These are phyloP conservation scores for Sarcodon sp. DNA, from an alignment of 768 basidiomycete species.

Conservation along the genomic window DNA sequence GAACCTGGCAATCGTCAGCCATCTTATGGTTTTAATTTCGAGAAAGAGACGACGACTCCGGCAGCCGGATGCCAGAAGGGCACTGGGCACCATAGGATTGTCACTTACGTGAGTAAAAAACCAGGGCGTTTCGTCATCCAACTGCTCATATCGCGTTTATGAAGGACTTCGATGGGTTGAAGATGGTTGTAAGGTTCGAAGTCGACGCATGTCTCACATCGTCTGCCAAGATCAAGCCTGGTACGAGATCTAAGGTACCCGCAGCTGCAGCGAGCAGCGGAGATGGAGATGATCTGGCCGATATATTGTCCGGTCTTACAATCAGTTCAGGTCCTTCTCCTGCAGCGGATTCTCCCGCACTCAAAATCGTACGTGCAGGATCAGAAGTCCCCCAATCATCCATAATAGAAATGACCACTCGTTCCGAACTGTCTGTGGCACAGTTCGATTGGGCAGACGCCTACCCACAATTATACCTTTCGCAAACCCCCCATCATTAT, in stretches of 20 bases:
- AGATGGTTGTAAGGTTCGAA: slow-evolving; percentile 14
- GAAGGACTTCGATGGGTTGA: slow-evolving; percentile 11
- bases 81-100: slow-evolving; percentile 48
- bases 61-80: slow-evolving; percentile 34
- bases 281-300: slow-evolving; percentile 10
- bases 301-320: slow-evolving; percentile 8
- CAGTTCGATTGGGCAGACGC: slow-evolving; percentile 40
- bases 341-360: not conserved
- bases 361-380: slow-evolving; percentile 14
- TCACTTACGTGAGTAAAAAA: slow-evolving; percentile 39
- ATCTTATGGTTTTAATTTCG: slow-evolving; percentile 49
- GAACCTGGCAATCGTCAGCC: slow-evolving; percentile 13
- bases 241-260: not conserved
- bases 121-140: not conserved
- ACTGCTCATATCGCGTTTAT: not conserved
- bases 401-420: slow-evolving; percentile 17
- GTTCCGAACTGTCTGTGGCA: slow-evolving; percentile 7
- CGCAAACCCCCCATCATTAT: slow-evolving; percentile 50
- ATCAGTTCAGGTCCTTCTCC: not conserved
- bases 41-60: slow-evolving; percentile 36
- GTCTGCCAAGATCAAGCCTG: not conserved
- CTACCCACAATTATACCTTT: slow-evolving; percentile 58
- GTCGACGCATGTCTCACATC: slow-evolving; percentile 13
- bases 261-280: not conserved
- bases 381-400: slow-evolving; percentile 20